Base-by-base conservation (phyloP, 2,329 filamentous ascomycete genomes). In the Cephalotrichum gorgonifer region DNA sequence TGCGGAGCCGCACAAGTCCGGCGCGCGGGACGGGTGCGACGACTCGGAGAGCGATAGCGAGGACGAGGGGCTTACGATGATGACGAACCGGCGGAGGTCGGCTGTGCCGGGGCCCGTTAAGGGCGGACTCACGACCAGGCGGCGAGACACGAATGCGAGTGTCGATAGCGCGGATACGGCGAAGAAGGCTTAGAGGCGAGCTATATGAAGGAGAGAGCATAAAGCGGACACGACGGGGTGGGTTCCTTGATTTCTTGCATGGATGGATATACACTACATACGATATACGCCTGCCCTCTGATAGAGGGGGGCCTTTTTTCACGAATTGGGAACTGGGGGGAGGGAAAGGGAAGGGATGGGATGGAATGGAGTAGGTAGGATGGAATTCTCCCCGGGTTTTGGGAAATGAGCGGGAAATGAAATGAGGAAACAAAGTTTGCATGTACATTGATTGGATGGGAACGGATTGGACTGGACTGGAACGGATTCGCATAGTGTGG, bases 51-150 rank as follows among this genome's bases (percentile, higher is more conserved):
- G 52, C 12, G 52, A 52, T 23, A 54, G 53, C 46, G 35, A 39
- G 35, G 53, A 54, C 26, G 53, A 53, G 22, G 53, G 53, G 11
- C 30, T 54, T 23, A 54, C 53, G 9, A 49, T 54, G 38, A 47
- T 51, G 26, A 52, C 51, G 44, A 20, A 22, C 14, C 48, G 48
- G 12, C 47, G 51, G 25, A 50, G 49, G 43, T 23, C 48, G 15
- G 9, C 28, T 28, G 20, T 41, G 5, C 38, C 47, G 14, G 28
- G 43, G 41, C 30, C 53, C 7, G 50, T 42, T 26, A 35, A 27
- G 27, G 44, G 41, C 17, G 43, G 49, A 2, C 51, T 52, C 48
- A 27, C 44, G 4, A 39, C 51, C 28, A 50, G 47, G 33, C 35
- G 53, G 23, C 51, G 51, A 23, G 48, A 51, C 25, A 53, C 53